Percentiles rank a stretch among this genome's conserved stretches.
These are phyloP conservation scores for Danielozyma ontarioensis DNA, from an alignment of 805 yeast species.

Conservation along the genomic window DNA sequence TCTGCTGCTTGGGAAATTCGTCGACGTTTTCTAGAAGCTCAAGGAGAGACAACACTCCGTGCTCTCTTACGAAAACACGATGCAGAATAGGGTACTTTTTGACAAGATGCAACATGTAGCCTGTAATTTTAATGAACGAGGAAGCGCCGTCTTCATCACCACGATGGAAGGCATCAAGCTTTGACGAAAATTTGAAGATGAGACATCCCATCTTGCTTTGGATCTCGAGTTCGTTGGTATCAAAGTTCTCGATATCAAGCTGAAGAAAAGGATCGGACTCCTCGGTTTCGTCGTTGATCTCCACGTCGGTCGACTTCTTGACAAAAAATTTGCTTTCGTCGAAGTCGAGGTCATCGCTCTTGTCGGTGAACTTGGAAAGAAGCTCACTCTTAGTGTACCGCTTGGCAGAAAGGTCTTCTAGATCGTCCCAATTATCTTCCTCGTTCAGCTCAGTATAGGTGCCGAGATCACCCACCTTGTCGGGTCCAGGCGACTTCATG, in stretches of 20 bases:
- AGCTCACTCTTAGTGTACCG: constrained; percentile 21
- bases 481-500: too few species aligned
- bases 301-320: neutral
- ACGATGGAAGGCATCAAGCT: constrained; percentile 24
- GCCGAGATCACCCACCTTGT: constrained; percentile 8
- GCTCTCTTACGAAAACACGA: constrained; percentile 35
- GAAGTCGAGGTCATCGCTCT: constrained; percentile 12
- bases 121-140: constrained; percentile 30
- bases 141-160: constrained; percentile 26
- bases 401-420: constrained; percentile 15
- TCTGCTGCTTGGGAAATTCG: constrained; percentile 26
- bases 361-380: constrained; percentile 26
- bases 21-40: constrained; percentile 33
- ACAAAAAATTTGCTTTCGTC: constrained; percentile 3
- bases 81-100: constrained; percentile 37
- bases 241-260: constrained; percentile 33
- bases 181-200: constrained; percentile 23
- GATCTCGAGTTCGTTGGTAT: constrained; percentile 37
- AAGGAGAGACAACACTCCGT: constrained; percentile 34
- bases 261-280: constrained; percentile 34
- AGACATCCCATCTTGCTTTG: constrained; percentile 36
- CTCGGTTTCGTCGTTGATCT: constrained; percentile 12
- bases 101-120: constrained; percentile 32
- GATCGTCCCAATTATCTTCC: constrained; percentile 33
- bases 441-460: constrained; percentile 22